These are phyloP conservation scores for Reticulascus tulasneorum DNA, from an alignment of 2,329 filamentous ascomycete genomes.

Conservation along the genomic window DNA sequence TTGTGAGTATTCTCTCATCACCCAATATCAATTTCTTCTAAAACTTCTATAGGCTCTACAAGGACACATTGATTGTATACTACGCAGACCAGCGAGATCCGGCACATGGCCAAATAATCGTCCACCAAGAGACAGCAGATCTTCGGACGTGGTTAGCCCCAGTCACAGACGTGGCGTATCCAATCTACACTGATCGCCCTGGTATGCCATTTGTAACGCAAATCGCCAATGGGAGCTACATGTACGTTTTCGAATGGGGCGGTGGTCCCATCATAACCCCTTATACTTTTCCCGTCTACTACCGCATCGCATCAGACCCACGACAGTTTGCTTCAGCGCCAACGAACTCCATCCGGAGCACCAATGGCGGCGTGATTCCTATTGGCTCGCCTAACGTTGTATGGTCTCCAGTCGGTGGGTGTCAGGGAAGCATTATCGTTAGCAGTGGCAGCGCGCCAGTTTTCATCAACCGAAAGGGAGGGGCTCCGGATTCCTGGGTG, in stretches of 20 bases:
- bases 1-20: slow-evolving; percentile 24
- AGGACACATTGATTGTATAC: slow-evolving; percentile 60
- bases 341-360: slow-evolving; percentile 26
- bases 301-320: slow-evolving; percentile 36
- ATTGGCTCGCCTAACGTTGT: slow-evolving; percentile 38
- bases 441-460: slow-evolving; percentile 33
- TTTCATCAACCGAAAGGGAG: slow-evolving; percentile 38
- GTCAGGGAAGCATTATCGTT: slow-evolving; percentile 41
- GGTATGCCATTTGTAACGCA: slow-evolving; percentile 63
- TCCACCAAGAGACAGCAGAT: slow-evolving; percentile 59
- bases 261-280: slow-evolving; percentile 31
- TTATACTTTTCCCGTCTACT: slow-evolving; percentile 40
- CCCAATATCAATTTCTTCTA: not conserved
- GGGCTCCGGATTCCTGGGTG: slow-evolving; percentile 32
- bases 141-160: slow-evolving; percentile 52
- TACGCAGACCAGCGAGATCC: slow-evolving; percentile 69
- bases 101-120: slow-evolving; percentile 63
- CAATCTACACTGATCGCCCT: slow-evolving; percentile 59
- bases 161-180: slow-evolving; percentile 58
- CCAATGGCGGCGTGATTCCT: slow-evolving; percentile 26
- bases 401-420: slow-evolving; percentile 39
- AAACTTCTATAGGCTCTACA: slow-evolving; percentile 37
- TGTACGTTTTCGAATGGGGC: slow-evolving; percentile 63
- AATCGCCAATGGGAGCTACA: slow-evolving; percentile 56
- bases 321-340: slow-evolving; percentile 29